phyloP scores from a whole-genome alignment of 176 grass and related monocot species.

The Triticum timopheevii region DNA sequence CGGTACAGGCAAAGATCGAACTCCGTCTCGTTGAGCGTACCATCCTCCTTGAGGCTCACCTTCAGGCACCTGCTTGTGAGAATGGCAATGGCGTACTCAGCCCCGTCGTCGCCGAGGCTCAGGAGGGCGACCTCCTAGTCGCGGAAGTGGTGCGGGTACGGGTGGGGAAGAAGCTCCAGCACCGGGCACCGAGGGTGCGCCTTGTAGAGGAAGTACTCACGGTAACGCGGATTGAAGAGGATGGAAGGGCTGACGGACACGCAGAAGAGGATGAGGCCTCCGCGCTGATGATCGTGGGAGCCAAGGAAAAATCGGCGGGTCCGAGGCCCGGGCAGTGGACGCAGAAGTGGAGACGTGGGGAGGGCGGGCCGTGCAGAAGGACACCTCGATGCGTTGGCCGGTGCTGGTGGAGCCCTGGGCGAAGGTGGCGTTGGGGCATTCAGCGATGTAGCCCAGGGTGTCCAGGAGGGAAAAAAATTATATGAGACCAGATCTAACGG shows the following conservation, averaged over 20 bases:
- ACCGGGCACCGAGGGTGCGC: neutral
- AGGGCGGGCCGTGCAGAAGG: neutral
- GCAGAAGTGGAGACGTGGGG: neutral
- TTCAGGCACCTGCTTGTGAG: neutral
- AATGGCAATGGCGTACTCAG: neutral
- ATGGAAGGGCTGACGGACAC: neutral
- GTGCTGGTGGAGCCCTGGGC: neutral
- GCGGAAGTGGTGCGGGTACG: neutral
- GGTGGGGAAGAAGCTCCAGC: neutral
- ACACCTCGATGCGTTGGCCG: neutral
- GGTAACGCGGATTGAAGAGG: neutral
- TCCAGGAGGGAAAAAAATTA: too few relatives aligned
- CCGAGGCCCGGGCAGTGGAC: neutral
- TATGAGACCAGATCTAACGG: too few relatives aligned
- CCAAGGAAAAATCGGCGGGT: neutral
- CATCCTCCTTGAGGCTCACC: too few relatives aligned
- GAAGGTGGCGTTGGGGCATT: neutral
- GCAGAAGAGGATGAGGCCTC: neutral
- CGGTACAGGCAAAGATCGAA: neutral
- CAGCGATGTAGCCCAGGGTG: neutral
- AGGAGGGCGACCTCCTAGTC: neutral
- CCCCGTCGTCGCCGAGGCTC: too few relatives aligned
- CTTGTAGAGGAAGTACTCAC: neutral
- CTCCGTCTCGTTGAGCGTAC: neutral
- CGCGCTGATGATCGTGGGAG: neutral